A percentile compares a stretch with the other conserved stretches of the same genome.
These are phyloP conservation scores for Penicillium manginii DNA, from an alignment of 495 filamentous ascomycete genomes.

Conservation along the genomic window DNA sequence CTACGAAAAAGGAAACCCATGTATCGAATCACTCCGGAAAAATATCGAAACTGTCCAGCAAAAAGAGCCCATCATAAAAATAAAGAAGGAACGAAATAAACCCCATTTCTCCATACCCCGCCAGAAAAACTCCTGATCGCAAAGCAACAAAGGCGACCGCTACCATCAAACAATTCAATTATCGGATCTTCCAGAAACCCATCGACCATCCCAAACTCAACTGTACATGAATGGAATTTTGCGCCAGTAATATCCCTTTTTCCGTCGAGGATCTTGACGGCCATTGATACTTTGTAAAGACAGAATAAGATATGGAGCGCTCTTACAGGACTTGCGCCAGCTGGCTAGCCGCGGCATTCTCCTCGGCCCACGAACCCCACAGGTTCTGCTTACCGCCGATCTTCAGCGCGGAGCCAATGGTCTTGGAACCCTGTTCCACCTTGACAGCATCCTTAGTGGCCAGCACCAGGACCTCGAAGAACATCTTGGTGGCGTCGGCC, in stretches of 20 bases:
- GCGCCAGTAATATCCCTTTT: conserved; percentile 21
- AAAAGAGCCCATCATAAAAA: conserved; percentile 21
- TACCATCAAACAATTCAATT: conserved; percentile 24
- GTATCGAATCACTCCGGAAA: conserved; percentile 13
- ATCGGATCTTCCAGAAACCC: conserved; percentile 33
- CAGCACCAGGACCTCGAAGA: conserved; percentile 93
- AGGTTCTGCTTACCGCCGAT: conserved; percentile 87
- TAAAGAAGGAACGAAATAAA: conserved; percentile 8
- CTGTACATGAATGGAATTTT: conserved; percentile 40
- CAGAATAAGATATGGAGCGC: neutral
- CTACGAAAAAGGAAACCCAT: conserved; percentile 15
- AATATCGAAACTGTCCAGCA: conserved; percentile 10
- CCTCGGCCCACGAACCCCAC: conserved; percentile 96
- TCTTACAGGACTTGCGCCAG: conserved; percentile 33
- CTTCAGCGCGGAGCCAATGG: conserved; percentile 74
- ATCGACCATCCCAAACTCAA: conserved; percentile 29
- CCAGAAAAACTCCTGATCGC: conserved; percentile 31
- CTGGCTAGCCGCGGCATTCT: conserved; percentile 60
- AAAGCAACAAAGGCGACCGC: conserved; percentile 21
- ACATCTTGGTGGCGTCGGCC: conserved; percentile 97
- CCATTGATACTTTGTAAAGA: conserved; percentile 8
- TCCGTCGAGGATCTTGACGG: neutral
- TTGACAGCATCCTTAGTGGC: conserved; percentile 98
- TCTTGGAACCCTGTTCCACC: conserved; percentile 81
- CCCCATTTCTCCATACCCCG: conserved; percentile 22